phyloP scores from a whole-genome alignment of 2,329 filamentous ascomycete genomes.

The Nigrograna mackinnonii region DNA sequence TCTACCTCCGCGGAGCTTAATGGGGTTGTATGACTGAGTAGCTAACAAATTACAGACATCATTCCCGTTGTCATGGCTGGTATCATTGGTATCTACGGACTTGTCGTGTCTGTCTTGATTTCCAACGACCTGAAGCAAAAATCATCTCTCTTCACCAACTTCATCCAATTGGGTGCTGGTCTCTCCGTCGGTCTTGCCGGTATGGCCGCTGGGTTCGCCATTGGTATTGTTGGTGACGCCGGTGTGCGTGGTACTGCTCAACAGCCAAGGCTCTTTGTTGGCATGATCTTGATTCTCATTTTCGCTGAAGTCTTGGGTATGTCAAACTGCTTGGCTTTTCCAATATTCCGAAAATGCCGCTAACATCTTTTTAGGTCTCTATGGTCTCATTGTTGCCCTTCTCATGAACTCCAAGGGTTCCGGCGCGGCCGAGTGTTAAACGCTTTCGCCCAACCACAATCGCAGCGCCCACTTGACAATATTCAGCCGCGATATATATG shows the following conservation, averaged over 20 bases:
- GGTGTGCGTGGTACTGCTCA: conserved; percentile 86
- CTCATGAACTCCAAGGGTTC: conserved; percentile 95
- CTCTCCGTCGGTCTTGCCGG: conserved; percentile 76
- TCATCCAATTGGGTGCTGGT: conserved; percentile 58
- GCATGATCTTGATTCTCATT: conserved; percentile 99
- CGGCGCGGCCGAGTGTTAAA: conserved; percentile 20
- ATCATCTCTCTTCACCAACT: conserved; percentile 53
- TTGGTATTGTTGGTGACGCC: conserved; percentile 70
- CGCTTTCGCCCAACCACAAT: conserved; percentile 12
- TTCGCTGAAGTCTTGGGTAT: conserved; percentile 97
- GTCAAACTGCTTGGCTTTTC: conserved; percentile 36
- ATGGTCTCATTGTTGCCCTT: conserved; percentile 97
- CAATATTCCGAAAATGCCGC: not conserved
- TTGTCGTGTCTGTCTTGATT: conserved; percentile 59
- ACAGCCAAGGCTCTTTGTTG: conserved; percentile 86
- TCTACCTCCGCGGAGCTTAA: not conserved
- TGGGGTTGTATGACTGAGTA: not conserved
- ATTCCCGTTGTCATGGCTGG: conserved; percentile 99
- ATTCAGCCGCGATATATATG: conserved; percentile 24
- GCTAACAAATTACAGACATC: conserved; percentile 69
- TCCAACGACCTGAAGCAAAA: conserved; percentile 55
- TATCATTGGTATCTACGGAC: conserved; percentile 96
- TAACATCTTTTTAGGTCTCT: conserved; percentile 70
- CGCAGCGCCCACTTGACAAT: conserved; percentile 32
- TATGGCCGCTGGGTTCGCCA: conserved; percentile 84